Base-by-base conservation (phyloP, 768 basidiomycete species). In the Collybia sordida region DNA sequence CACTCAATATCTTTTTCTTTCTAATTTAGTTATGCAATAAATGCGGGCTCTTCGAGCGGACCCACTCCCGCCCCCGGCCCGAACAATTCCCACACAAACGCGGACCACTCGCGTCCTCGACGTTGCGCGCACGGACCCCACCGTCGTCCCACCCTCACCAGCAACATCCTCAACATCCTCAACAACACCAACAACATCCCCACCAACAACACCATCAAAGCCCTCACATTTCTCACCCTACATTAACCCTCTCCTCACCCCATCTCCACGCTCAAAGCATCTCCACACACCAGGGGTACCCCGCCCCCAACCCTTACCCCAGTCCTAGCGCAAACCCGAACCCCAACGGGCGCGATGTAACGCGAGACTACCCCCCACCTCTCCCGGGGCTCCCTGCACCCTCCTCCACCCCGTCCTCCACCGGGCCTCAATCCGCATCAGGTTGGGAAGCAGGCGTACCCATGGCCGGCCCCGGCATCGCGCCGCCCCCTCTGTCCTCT, bases 11-110 rank as follows among this genome's bases (percentile, higher is more conserved):
- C 31, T 31, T 44, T 36, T 34, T 37, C 4, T n/a, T n/a, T n/a
- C n/a, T n/a, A n/a, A n/a, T n/a, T n/a, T 45, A 80, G 77, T 69
- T 81, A 21, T 81, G 79, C 64, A 81, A 81, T 74, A 90, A 90
- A 62, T 90, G 88, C 58, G 88, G 88, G 14, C 67, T 90, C 3
- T 90, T 90, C 54, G 88, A 90, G 65, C 79, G 88, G 37, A 90
- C 88, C 0, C 88, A 90, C 65, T 87, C 86, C 12, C 79, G 86
- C 14, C 84, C 88, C 8, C 73, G 89, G 36, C 88, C 88, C 0
- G 87, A 89, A 54, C 88, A 88, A 58, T 90, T 90, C 64, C 88
- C 88, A 4, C 88, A 88, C 70, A 87, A 87, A 58, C 78, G 88
- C 34, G 87, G 87, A 0, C 85, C 87, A 0, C 70, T 88, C 27